Evolutionary conservation across 352 stramenopile species (phyloP).

Genomic region (Globisporangium spiculum): DNA sequence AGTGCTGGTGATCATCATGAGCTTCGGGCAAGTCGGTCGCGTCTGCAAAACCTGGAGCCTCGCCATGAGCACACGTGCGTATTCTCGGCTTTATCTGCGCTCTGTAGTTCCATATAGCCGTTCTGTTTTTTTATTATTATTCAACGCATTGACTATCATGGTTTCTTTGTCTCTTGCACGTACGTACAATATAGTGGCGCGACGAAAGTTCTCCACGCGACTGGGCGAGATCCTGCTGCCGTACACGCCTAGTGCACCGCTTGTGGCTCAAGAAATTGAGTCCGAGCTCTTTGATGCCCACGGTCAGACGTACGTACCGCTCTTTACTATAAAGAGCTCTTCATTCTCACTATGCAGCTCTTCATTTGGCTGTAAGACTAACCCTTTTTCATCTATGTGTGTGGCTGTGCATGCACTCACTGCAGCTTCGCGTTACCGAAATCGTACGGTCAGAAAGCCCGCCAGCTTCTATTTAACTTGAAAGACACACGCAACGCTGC

Average conservation of each 20-base stretch:
- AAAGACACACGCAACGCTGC: slow-evolving; percentile 68
- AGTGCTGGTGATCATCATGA: slow-evolving; percentile 68
- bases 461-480: slow-evolving; percentile 82
- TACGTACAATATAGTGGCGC: slow-evolving; percentile 32
- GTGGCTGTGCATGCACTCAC: background rate
- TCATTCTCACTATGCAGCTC: background rate
- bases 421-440: slow-evolving; percentile 66
- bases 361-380: background rate
- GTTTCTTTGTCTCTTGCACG: background rate
- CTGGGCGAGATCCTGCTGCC: slow-evolving; percentile 52
- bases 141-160: background rate
- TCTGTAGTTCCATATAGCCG: background rate
- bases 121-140: background rate
- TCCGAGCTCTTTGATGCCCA: slow-evolving; percentile 51
- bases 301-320: slow-evolving; percentile 40
- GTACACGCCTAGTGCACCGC: slow-evolving; percentile 41
- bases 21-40: slow-evolving; percentile 66
- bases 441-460: slow-evolving; percentile 75
- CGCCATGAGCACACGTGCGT: slow-evolving; percentile 53
- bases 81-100: background rate
- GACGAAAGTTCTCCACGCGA: slow-evolving; percentile 54
- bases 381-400: background rate
- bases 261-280: slow-evolving; percentile 58
- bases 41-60: slow-evolving; percentile 84
- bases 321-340: background rate